These are phyloP conservation scores for Phialophora chinensis DNA, from an alignment of 2,329 filamentous ascomycete genomes.

Conservation along the genomic window DNA sequence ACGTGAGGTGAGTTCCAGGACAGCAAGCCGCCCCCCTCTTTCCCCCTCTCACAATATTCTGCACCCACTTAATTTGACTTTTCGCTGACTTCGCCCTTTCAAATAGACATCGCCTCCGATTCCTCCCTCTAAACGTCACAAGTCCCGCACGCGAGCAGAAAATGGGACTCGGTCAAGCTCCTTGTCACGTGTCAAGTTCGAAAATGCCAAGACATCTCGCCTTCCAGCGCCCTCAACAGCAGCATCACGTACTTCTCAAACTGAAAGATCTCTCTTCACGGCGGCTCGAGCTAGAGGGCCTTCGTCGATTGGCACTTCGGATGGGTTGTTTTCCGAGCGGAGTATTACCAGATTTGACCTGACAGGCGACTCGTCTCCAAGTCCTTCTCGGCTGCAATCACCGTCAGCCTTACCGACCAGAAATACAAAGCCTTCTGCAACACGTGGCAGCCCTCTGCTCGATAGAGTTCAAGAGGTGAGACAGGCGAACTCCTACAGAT, in stretches of 20 bases:
- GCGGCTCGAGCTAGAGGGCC: neutral
- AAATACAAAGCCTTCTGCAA: neutral
- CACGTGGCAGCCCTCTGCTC: neutral
- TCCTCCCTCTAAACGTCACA: slow-evolving; percentile 22
- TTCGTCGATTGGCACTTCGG: neutral
- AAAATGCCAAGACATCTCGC: slow-evolving; percentile 1
- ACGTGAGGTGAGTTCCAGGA: slow-evolving; percentile 4
- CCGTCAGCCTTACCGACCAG: neutral
- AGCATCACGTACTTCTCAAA: neutral
- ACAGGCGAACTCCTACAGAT: neutral
- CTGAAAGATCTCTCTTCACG: neutral
- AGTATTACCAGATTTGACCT: neutral
- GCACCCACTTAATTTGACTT: neutral
- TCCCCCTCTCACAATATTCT: neutral
- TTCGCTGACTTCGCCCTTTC: neutral
- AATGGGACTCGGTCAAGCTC: neutral
- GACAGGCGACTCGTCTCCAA: neutral
- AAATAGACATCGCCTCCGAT: neutral
- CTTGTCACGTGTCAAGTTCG: neutral
- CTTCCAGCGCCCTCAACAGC: neutral
- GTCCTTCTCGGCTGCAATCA: neutral
- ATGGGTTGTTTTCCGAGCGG: neutral
- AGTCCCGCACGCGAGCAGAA: slow-evolving; percentile 17
- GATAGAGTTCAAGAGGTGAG: neutral
- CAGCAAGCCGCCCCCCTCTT: neutral